Percentiles rank a stretch among this genome's conserved stretches.
These are phyloP conservation scores for Thielaviopsis ethacetica DNA, from an alignment of 2,329 filamentous ascomycete genomes.

Conservation along the genomic window DNA sequence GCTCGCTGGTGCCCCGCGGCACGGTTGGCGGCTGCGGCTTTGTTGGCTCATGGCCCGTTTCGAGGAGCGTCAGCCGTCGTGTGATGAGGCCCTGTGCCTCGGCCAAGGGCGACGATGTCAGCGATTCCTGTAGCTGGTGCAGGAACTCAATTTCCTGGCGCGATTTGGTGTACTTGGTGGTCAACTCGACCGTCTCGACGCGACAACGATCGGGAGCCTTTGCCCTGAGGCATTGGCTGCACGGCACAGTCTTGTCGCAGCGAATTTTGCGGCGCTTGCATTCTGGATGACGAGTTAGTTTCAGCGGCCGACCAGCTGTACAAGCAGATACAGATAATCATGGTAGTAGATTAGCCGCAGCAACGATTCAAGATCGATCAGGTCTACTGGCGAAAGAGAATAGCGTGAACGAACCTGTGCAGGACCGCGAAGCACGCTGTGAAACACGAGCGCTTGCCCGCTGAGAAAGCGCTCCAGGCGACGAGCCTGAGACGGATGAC, in stretches of 20 bases:
- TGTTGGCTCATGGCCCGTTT: conserved; percentile 9
- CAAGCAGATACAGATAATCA: too few species aligned
- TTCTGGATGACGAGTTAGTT: conserved; percentile 1
- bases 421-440: conserved; percentile 9
- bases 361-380: too few species aligned
- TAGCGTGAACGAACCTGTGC: conserved; percentile 5
- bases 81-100: conserved; percentile 7
- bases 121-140: conserved; percentile 4
- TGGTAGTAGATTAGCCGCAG: too few species aligned
- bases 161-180: conserved; percentile 11
- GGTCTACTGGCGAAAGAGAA: too few species aligned
- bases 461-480: background rate
- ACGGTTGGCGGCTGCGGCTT: background rate
- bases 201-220: conserved; percentile 8
- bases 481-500: background rate
- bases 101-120: background rate
- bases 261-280: conserved; percentile 11
- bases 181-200: conserved; percentile 11
- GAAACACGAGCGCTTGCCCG: conserved; percentile 4
- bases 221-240: conserved; percentile 9
- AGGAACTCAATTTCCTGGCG: conserved; percentile 11
- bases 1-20: background rate
- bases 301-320: background rate
- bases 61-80: conserved; percentile 4
- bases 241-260: conserved; percentile 10